These are phyloP conservation scores for Deinandra increscens DNA, from an alignment of 129 eudicot genomes.

Conservation along the genomic window DNA sequence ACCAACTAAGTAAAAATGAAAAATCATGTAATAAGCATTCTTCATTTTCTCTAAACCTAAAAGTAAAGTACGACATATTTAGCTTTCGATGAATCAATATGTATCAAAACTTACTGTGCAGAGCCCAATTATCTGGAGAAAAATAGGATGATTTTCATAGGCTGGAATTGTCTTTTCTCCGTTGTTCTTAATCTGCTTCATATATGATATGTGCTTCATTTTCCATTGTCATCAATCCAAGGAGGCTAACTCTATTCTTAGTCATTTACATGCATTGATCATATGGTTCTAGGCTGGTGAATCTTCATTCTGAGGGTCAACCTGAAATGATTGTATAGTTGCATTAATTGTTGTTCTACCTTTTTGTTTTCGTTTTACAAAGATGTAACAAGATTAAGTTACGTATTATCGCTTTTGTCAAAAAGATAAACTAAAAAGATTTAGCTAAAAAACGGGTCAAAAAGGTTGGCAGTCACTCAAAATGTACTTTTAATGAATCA, in stretches of 20 bases:
- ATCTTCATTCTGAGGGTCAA: conserved; percentile 27
- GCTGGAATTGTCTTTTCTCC: neutral
- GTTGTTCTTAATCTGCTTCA: conserved; percentile 20
- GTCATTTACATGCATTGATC: neutral
- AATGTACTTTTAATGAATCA: neutral
- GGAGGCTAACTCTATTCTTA: conserved; percentile 7
- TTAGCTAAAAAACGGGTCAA: neutral
- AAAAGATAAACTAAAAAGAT: neutral
- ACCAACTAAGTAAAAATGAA: conserved; percentile 4
- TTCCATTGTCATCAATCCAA: neutral
- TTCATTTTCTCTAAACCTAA: conserved; percentile 4
- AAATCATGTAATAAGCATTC: neutral
- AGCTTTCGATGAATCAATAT: neutral
- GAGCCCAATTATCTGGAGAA: neutral
- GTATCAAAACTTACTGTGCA: conserved; percentile 10
- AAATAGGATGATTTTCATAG: conserved; percentile 13
- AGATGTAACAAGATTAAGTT: too few relatives aligned
- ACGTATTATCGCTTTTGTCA: too few relatives aligned
- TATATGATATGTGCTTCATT: neutral
- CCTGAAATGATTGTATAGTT: conserved; percentile 19
- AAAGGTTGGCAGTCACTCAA: neutral
- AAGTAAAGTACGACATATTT: neutral
- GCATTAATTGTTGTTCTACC: conserved; percentile 6
- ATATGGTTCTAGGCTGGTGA: conserved; percentile 27
- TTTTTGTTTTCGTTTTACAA: conserved; percentile 3